Evolutionary conservation across 2,329 filamentous ascomycete species (phyloP), one percentile per base, ranked within the genome.

Genomic region (Aspergillus amoenus): DNA sequence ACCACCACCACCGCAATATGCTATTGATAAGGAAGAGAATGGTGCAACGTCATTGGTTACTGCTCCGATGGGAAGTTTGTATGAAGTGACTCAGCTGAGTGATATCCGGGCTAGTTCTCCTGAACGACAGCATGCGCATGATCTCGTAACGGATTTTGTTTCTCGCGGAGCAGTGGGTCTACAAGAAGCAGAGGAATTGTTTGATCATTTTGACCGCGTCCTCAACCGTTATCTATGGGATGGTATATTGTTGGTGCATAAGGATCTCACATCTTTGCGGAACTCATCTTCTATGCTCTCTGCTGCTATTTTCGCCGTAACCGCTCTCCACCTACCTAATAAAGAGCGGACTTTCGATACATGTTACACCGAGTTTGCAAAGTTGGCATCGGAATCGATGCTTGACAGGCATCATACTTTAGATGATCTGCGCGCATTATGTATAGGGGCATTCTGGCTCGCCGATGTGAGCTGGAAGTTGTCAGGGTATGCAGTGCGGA

Each of bases 401-500:
- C 78, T 83, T 48, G 79, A 79, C 56, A 74, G 78, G 40, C 78
- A 80, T 42, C 77, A 82, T 51, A 79, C 79, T 40, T 67, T 79
- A 54, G 80, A 83, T 59, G 78, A 80, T 61, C 71, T 84, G 52
- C 76, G 80, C 32, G 82, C 80, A 2, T 68, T 84, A 47, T 83
- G 81, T 59, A 80, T 83, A 43, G 81, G 78, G 7, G 79, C 81
- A 5, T 83, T 82, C 61, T 84, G 82, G 82, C 74, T 84, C 8
- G 79, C 79, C 21, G 81, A 84, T 64, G 77, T 83, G 15, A 81
- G 61, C 72, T 79, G 69, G 79, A 81, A 76, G 56, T 61, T 76
- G 3, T 76, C 74, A n/a, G 74, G 73, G 3, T 73, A 76, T 60
- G 74, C 73, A 9, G 72, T 76, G 9, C 73, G 74, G 8, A 76